Evolutionary conservation across 352 stramenopile genomes (phyloP), one percentile per base, ranked within the genome.

Genomic region (Stramenopiles sp.): DNA sequence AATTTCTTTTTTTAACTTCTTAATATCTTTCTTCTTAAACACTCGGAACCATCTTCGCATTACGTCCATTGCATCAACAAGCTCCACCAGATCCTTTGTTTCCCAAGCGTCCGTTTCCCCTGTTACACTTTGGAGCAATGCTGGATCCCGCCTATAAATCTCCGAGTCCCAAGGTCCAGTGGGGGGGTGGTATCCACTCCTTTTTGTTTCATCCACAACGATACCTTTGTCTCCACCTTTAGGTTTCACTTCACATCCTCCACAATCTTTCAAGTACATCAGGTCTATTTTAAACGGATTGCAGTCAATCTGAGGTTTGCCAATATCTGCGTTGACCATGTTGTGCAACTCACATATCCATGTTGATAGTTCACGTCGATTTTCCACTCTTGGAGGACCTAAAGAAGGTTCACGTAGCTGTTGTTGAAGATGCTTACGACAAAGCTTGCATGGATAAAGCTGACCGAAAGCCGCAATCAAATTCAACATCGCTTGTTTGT

Each of bases 301-400:
- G 55, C 55, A 71, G 22, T 22, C 22, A 71, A 71, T 27, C 55
- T 71, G 75, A 27, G 67, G 89, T 22, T 85, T 91, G 32, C 33
- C 81, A 32, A 84, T 67, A 67, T 84, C 82, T 1, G 27, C 82
- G 82, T 84, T 84, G 67, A 84, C 82, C 27, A 84, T 80, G 55
- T 84, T 84, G 82, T 84, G 81, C 55, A 84, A 67, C 32, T 55
- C 81, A 81, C 82, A 84, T 0, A 84, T 44, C 82, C 82, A 84
- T 7, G 44, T 31, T 0, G 32, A 81, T 22, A 84, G 31, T 1
- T 4, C 76, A 32, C 80, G 32, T 29, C 82, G 27, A 81, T 30
- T 44, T 25, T 81, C 27, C 22, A 81, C 33, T 1, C 8, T 29
- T 0, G 80, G 81, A 27, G 81, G 82, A 4, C 81, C 81, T n/a